Evolutionary conservation across 2,329 filamentous ascomycete species (phyloP).

Genomic region (Aureobasidium sp.): DNA sequence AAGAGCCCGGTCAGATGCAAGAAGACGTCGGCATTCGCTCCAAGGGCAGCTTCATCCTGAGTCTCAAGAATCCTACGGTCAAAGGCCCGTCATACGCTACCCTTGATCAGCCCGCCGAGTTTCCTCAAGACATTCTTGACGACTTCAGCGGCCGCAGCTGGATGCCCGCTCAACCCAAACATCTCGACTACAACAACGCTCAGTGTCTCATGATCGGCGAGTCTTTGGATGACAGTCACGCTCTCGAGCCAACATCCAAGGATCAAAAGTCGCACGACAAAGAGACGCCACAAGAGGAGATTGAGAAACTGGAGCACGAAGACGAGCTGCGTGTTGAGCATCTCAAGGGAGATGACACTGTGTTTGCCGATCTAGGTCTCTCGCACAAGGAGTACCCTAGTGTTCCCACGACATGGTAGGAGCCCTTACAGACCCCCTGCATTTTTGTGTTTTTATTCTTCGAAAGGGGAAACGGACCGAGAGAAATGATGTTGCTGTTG

Average conservation of each 20-base stretch:
- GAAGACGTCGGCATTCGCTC: constrained; percentile 63
- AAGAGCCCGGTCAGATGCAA: constrained; percentile 64
- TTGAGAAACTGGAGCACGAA: constrained; percentile 69
- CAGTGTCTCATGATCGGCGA: constrained; percentile 77
- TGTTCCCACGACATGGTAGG: constrained; percentile 55
- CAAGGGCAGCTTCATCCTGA: constrained; percentile 71
- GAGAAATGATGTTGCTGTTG: not conserved
- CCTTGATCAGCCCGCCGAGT: constrained; percentile 60
- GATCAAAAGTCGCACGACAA: constrained; percentile 49
- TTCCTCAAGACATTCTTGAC: constrained; percentile 62
- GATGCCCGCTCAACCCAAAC: constrained; percentile 64
- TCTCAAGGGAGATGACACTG: constrained; percentile 52
- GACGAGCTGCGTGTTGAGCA: constrained; percentile 61
- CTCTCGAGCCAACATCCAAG: constrained; percentile 51
- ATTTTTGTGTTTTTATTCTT: not conserved
- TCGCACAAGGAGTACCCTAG: constrained; percentile 58
- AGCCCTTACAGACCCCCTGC: not conserved
- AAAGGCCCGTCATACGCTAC: constrained; percentile 57
- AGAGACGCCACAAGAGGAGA: constrained; percentile 59
- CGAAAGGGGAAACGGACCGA: not conserved
- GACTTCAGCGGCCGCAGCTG: constrained; percentile 69
- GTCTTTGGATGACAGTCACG: constrained; percentile 49
- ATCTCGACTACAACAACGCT: constrained; percentile 66
- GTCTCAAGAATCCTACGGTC: constrained; percentile 70
- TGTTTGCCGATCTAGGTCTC: constrained; percentile 55